These are phyloP conservation scores for Cokeromyces recurvatus DNA, from an alignment of 371 early-diverging fungal species.

Conservation along the genomic window DNA sequence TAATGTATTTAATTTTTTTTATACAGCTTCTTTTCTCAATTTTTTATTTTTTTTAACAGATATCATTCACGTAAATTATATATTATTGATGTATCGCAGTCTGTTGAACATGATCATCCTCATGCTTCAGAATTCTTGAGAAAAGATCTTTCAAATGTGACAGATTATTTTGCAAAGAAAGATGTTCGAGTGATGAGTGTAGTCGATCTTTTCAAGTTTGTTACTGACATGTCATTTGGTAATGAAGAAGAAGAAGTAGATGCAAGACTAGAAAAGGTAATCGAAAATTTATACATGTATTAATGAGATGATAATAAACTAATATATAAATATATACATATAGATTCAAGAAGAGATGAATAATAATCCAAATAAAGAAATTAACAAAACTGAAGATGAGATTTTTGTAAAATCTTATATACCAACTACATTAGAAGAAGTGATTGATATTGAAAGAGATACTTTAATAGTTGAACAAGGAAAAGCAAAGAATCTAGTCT, in stretches of 20 bases:
- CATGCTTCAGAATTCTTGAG: slow-evolving; percentile 96
- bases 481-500: slow-evolving; percentile 58
- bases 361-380: slow-evolving; percentile 25
- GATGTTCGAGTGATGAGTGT: slow-evolving; percentile 79
- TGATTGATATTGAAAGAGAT: slow-evolving; percentile 86
- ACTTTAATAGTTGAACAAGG: slow-evolving; percentile 71
- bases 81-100: slow-evolving; percentile 99
- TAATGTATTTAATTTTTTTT: too few species aligned
- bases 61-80: slow-evolving; percentile 80
- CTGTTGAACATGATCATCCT: slow-evolving; percentile 99
- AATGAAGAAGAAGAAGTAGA: slow-evolving; percentile 65
- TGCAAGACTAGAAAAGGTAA: slow-evolving; percentile 56
- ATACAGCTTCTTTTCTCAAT: too few species aligned
- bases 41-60: slow-evolving; percentile 32
- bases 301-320: too few species aligned
- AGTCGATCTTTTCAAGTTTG: slow-evolving; percentile 88
- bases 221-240: slow-evolving; percentile 63
- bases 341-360: slow-evolving; percentile 38
- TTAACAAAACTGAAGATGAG: slow-evolving; percentile 73
- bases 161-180: slow-evolving; percentile 88
- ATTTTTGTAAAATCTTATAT: slow-evolving; percentile 92
- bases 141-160: slow-evolving; percentile 95
- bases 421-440: slow-evolving; percentile 90
- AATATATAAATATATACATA: too few species aligned
- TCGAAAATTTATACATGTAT: neutral